Conservation (phyloP, 768 basidiomycete genomes). For the Leccinum disarticulatum region DNA sequence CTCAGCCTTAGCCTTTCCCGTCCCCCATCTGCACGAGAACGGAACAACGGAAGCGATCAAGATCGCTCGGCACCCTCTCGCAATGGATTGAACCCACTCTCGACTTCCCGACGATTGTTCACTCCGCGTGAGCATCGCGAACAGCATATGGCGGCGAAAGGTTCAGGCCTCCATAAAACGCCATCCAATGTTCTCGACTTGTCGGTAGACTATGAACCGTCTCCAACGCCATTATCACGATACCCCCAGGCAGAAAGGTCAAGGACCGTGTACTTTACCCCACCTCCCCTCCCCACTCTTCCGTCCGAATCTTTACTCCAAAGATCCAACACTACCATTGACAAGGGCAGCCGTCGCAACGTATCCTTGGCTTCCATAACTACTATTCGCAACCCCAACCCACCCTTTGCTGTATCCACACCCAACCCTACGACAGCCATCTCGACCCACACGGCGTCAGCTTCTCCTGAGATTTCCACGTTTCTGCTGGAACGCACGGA, state of each 20-base stretch:
- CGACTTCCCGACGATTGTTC: conserved; percentile 51
- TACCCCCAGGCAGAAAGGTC: conserved; percentile 38
- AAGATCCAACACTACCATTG: conserved; percentile 23
- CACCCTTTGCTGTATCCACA: conserved; percentile 50
- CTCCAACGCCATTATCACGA: conserved; percentile 45
- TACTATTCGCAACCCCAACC: conserved; percentile 44
- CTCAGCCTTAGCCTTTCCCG: conserved; percentile 18
- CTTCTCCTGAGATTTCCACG: conserved; percentile 36
- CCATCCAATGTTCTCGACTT: conserved; percentile 31
- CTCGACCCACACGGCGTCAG: conserved; percentile 63
- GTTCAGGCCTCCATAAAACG: conserved; percentile 18
- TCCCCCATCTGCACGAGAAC: conserved; percentile 28
- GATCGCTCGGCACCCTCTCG: conserved; percentile 27
- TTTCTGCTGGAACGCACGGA: conserved; percentile 43
- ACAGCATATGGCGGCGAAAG: conserved; percentile 28
- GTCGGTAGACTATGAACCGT: conserved; percentile 41
- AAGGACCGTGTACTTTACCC: conserved; percentile 50
- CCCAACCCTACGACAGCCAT: conserved; percentile 66
- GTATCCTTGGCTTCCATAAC: conserved; percentile 42
- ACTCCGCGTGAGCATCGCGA: conserved; percentile 58
- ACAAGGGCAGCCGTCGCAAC: conserved; percentile 39
- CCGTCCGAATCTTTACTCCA: conserved; percentile 53
- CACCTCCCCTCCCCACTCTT: conserved; percentile 57
- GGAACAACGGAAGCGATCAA: conserved; percentile 27
- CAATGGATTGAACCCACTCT: conserved; percentile 22